A percentile compares a stretch with the other conserved stretches of the same genome.
Conservation (phyloP, 768 basidiomycete species). For the Clathrus columnatus region DNA sequence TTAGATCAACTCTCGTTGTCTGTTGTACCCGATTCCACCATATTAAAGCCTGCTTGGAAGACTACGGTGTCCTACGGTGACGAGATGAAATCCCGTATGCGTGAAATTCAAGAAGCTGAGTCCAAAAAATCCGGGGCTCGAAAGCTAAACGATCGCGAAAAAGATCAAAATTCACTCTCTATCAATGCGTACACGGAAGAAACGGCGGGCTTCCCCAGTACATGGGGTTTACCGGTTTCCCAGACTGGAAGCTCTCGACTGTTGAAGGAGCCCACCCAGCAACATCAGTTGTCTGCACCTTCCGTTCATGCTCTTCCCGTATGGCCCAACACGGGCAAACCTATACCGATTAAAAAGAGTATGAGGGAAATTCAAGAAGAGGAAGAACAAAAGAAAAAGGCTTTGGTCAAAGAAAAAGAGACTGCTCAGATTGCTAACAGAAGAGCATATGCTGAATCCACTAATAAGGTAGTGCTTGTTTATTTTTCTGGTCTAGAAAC, state of each 20-base stretch:
- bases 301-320: conserved; percentile 37
- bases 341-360: conserved; percentile 65
- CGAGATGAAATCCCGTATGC: conserved; percentile 37
- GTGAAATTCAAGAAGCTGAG: conserved; percentile 95
- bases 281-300: conserved; percentile 24
- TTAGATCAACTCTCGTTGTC: no score
- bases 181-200: conserved; percentile 29
- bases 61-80: conserved; percentile 38
- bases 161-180: conserved; percentile 49
- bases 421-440: conserved; percentile 46
- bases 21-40: conserved; percentile 7
- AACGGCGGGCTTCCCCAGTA: conserved; percentile 41
- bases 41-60: conserved; percentile 52
- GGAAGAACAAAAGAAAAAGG: conserved; percentile 79
- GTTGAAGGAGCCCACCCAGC: conserved; percentile 14
- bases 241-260: conserved; percentile 51
- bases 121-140: conserved; percentile 69
- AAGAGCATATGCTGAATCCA: conserved; percentile 72
- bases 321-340: conserved; percentile 62
- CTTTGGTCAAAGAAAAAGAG: conserved; percentile 47
- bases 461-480: conserved; percentile 50
- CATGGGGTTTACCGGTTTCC: conserved; percentile 86
- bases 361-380: conserved; percentile 99
- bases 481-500: not conserved
- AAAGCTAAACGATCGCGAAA: conserved; percentile 66